Conservation (phyloP, 495 filamentous ascomycete species). For the Darksidea phi region DNA sequence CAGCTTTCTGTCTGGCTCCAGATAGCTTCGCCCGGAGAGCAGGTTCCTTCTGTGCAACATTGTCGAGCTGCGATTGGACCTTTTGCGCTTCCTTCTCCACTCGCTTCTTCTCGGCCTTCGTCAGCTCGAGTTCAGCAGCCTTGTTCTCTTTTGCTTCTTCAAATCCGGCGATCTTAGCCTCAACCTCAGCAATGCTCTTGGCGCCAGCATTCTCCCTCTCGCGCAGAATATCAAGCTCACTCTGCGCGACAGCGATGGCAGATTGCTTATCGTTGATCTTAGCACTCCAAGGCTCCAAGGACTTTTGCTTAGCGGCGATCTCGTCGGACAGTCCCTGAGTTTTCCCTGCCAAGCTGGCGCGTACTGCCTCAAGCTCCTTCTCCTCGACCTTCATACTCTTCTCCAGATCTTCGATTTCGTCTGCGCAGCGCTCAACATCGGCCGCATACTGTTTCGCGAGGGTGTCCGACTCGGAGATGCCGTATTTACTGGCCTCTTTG, state of each 20-base stretch:
- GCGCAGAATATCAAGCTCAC: slow-evolving; percentile 84
- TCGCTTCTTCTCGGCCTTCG: slow-evolving; percentile 65
- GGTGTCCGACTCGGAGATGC: slow-evolving; percentile 70
- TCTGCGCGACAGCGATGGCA: slow-evolving; percentile 87
- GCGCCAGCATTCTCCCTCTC: slow-evolving; percentile 86
- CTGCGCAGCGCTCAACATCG: slow-evolving; percentile 72
- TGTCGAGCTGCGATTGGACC: slow-evolving; percentile 67
- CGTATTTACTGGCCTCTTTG: slow-evolving; percentile 65
- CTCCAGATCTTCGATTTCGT: slow-evolving; percentile 72
- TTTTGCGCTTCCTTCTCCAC: slow-evolving; percentile 73
- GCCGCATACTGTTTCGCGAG: slow-evolving; percentile 71
- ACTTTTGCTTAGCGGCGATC: slow-evolving; percentile 88
- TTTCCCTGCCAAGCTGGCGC: slow-evolving; percentile 87
- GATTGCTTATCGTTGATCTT: slow-evolving; percentile 96
- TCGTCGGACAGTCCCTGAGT: slow-evolving; percentile 91
- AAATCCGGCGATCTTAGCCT: slow-evolving; percentile 71
- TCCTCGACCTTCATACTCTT: slow-evolving; percentile 73
- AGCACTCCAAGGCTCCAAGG: slow-evolving; percentile 91
- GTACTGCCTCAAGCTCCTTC: slow-evolving; percentile 72
- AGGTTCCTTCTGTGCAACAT: slow-evolving; percentile 73
- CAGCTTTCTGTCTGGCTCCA: slow-evolving; percentile 84
- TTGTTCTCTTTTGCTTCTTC: slow-evolving; percentile 69
- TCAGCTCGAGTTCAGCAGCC: slow-evolving; percentile 69
- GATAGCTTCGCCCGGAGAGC: slow-evolving; percentile 78
- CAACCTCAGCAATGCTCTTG: slow-evolving; percentile 77